Percentiles rank a stretch among this genome's conserved stretches.
Evolutionary conservation across 768 basidiomycete species (phyloP).

Genomic region (Phlegmacium glaucopus): DNA sequence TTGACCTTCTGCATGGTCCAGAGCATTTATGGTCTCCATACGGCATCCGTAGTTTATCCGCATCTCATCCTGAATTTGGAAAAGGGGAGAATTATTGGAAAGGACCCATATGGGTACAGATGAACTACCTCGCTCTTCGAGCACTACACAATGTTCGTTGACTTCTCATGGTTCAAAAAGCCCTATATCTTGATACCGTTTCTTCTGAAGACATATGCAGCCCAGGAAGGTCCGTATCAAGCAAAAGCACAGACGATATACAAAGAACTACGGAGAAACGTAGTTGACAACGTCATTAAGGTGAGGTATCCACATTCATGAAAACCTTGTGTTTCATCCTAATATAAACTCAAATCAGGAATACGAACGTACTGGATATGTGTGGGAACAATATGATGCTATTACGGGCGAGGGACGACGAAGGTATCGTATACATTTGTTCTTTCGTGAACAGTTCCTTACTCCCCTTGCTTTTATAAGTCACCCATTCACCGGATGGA

Average conservation of each 20-base stretch:
- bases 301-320: slow-evolving; percentile 19
- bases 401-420: slow-evolving; percentile 77
- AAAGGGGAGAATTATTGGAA: slow-evolving; percentile 97
- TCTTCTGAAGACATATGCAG: slow-evolving; percentile 63
- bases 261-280: slow-evolving; percentile 70
- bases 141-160: slow-evolving; percentile 68
- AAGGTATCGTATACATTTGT: slow-evolving; percentile 49
- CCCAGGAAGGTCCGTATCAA: slow-evolving; percentile 78
- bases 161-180: not conserved
- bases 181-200: not conserved
- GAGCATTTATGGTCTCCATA: slow-evolving; percentile 89
- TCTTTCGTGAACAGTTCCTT: slow-evolving; percentile 6
- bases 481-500: slow-evolving; percentile 98
- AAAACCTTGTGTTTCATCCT: not conserved
- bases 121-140: slow-evolving; percentile 89
- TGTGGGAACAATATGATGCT: slow-evolving; percentile 97
- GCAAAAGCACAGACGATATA: slow-evolving; percentile 76
- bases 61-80: slow-evolving; percentile 87
- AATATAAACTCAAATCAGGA: slow-evolving; percentile 46
- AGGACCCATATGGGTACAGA: slow-evolving; percentile 95
- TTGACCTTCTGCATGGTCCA: slow-evolving; percentile 78
- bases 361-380: slow-evolving; percentile 89
- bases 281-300: slow-evolving; percentile 80
- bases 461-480: slow-evolving; percentile 34
- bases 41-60: slow-evolving; percentile 85